phyloP scores from a whole-genome alignment of 1,284 basidiomycete species.

The Leccinum huronense region DNA sequence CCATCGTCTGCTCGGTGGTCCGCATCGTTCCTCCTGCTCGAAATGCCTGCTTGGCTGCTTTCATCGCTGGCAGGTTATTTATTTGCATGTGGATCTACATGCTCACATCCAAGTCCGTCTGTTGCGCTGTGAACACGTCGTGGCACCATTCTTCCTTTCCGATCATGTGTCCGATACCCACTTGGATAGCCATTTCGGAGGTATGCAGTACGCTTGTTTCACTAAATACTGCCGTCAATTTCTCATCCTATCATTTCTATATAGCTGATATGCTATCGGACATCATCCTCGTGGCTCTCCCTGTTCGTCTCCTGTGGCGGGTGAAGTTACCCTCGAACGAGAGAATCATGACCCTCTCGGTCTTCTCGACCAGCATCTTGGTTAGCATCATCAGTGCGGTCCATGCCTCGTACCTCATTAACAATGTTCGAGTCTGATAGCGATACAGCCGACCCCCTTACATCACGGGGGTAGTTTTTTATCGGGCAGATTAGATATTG shows the following conservation, averaged over 20 bases:
- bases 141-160: constrained; percentile 19
- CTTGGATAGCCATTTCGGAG: constrained; percentile 26
- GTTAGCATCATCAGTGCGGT: constrained; percentile 28
- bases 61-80: constrained; percentile 12
- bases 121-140: constrained; percentile 18
- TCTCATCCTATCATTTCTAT: not conserved
- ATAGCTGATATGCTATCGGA: constrained; percentile 31
- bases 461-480: too few relatives aligned
- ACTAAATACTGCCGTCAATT: not conserved
- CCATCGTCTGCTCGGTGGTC: constrained; percentile 30
- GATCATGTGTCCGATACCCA: constrained; percentile 20
- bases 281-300: constrained; percentile 25
- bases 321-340: constrained; percentile 29
- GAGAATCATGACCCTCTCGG: constrained; percentile 27
- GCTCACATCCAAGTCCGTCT: constrained; percentile 20
- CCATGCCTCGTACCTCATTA: constrained; percentile 28
- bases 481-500: too few relatives aligned
- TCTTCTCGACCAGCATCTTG: constrained; percentile 34
- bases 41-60: not conserved
- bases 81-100: constrained; percentile 25
- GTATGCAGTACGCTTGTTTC: constrained; percentile 23
- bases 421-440: too few relatives aligned
- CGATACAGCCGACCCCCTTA: too few relatives aligned
- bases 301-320: constrained; percentile 28
- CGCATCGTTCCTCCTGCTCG: constrained; percentile 28